Evolutionary conservation across 1,284 basidiomycete genomes (phyloP).

Genomic region (Xerocomus cyaneibrunnescens): DNA sequence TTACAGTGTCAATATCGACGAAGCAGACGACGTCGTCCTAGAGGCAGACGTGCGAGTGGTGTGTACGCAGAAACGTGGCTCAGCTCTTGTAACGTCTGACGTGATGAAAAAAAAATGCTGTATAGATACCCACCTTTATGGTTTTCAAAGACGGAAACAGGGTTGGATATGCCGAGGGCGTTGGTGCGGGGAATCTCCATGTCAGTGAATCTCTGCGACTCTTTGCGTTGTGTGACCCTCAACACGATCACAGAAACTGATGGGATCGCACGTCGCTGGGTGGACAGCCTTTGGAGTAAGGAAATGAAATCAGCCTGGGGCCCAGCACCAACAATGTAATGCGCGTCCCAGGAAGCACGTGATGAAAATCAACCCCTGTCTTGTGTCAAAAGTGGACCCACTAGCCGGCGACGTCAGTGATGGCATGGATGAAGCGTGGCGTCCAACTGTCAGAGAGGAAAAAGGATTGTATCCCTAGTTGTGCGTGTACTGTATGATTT

Average conservation of each 20-base stretch:
- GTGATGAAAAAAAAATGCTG: not conserved
- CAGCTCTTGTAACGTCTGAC: not conserved
- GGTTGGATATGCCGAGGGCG: slow-evolving; percentile 25
- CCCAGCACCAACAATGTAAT: too few relatives aligned
- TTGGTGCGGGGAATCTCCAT: slow-evolving; percentile 29
- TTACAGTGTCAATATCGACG: slow-evolving; percentile 27
- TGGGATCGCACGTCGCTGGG: slow-evolving; percentile 21
- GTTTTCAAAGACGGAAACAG: slow-evolving; percentile 32
- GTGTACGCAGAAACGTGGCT: not conserved
- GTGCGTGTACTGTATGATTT: too few relatives aligned
- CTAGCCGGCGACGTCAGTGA: not conserved
- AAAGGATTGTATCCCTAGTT: too few relatives aligned
- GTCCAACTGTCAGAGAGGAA: not conserved
- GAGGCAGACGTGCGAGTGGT: slow-evolving; percentile 33
- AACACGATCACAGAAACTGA: slow-evolving; percentile 20
- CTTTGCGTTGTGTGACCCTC: not conserved
- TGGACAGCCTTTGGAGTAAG: slow-evolving; percentile 8
- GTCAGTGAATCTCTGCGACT: slow-evolving; percentile 23
- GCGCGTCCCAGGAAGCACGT: slow-evolving; percentile 5
- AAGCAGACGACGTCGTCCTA: slow-evolving; percentile 27
- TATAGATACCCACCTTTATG: slow-evolving; percentile 30
- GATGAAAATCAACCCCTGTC: slow-evolving; percentile 20
- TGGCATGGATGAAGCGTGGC: not conserved
- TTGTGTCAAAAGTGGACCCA: not conserved
- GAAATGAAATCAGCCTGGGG: not conserved